These are phyloP conservation scores for Nasturtium officinale DNA, from an alignment of 345 rosid species.

Conservation along the genomic window DNA sequence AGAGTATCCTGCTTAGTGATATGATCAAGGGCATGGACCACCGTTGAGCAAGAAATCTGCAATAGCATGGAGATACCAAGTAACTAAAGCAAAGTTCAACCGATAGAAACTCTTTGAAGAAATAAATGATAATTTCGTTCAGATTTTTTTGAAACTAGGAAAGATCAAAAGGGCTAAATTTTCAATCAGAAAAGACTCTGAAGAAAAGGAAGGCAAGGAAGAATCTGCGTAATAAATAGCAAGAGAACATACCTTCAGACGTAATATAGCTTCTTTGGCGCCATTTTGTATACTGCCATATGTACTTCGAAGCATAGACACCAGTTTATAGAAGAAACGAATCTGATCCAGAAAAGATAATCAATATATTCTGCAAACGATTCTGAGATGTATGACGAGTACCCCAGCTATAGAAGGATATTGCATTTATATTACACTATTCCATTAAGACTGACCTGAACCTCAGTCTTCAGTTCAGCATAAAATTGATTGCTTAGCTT, in stretches of 20 bases:
- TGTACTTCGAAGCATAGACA: conserved; percentile 55
- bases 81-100: conserved; percentile 11
- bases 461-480: conserved; percentile 52
- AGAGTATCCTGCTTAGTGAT: conserved; percentile 48
- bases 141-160: background rate
- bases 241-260: conserved; percentile 60
- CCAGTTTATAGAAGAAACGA: conserved; percentile 60
- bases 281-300: conserved; percentile 68
- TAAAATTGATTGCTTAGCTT: conserved; percentile 59
- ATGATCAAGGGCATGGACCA: conserved; percentile 57
- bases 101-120: conserved; percentile 18
- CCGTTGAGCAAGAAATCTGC: conserved; percentile 70
- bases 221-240: conserved; percentile 3
- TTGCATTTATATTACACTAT: conserved; percentile 3
- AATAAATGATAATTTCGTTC: background rate
- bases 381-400: too few species aligned
- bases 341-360: conserved; percentile 56
- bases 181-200: background rate
- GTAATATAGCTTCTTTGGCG: conserved; percentile 71
- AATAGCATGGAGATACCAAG: conserved; percentile 28
- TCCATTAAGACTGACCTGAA: conserved; percentile 62
- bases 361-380: conserved; percentile 4
- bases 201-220: background rate
- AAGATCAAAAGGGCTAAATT: conserved; percentile 1
- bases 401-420: background rate